Evolutionary conservation across 1,284 basidiomycete species (phyloP).

Genomic region (Meripilus lineatus): DNA sequence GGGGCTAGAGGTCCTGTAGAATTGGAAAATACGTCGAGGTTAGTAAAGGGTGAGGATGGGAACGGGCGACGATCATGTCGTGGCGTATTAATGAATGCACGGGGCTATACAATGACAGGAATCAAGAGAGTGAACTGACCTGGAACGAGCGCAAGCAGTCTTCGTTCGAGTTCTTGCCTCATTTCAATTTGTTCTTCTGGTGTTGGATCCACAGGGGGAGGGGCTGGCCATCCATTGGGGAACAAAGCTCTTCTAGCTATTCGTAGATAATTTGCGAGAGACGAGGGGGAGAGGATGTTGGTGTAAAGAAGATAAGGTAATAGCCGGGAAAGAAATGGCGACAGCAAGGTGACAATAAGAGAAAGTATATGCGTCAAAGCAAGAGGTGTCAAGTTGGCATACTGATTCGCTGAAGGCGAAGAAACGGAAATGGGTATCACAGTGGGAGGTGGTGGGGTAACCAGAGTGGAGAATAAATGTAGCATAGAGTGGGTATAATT

Average conservation of each 20-base stretch:
- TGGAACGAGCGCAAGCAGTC: conserved; percentile 41
- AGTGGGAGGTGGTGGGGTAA: conserved; percentile 9
- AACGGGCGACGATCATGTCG: not conserved
- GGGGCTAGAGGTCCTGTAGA: conserved; percentile 30
- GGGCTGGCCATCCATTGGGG: conserved; percentile 75
- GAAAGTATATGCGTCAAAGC: conserved; percentile 26
- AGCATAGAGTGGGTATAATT: conserved; percentile 21
- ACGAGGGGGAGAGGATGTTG: conserved; percentile 47
- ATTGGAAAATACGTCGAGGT: not conserved
- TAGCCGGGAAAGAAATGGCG: conserved; percentile 40
- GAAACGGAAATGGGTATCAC: no score
- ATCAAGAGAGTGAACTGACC: conserved; percentile 31
- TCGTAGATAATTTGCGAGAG: conserved; percentile 43
- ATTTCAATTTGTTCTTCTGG: conserved; percentile 62
- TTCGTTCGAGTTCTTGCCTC: conserved; percentile 44
- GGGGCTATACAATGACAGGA: no score
- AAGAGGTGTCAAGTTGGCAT: conserved; percentile 15
- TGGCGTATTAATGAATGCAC: no score
- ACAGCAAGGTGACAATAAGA: conserved; percentile 22
- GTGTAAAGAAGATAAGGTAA: conserved; percentile 58
- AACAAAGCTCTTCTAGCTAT: conserved; percentile 63
- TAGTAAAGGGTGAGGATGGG: not conserved
- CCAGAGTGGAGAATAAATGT: conserved; percentile 16
- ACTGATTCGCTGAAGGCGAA: conserved; percentile 7
- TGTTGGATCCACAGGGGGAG: conserved; percentile 60